Conservation (phyloP, 345 rosid species). For the Brassica carinata region DNA sequence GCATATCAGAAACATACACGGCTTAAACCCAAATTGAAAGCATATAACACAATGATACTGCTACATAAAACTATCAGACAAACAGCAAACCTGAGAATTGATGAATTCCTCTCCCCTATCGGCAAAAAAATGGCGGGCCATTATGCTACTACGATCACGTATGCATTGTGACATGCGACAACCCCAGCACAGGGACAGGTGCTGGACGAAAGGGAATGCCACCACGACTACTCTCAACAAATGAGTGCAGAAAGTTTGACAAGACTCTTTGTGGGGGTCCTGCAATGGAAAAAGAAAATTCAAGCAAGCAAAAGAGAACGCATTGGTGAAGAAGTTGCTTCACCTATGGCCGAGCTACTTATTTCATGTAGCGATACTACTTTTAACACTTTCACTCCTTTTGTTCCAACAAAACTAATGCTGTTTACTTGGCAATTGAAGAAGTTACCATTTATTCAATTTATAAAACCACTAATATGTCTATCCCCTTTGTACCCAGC, state of each 20-base stretch:
- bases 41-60: constrained; percentile 18
- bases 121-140: constrained; percentile 94
- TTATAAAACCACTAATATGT: background rate
- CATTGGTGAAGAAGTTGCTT: constrained; percentile 3
- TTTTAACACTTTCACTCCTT: constrained; percentile 9
- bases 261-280: constrained; percentile 96
- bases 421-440: constrained; percentile 2
- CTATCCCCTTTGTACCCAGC: background rate
- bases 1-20: no score
- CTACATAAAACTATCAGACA: background rate
- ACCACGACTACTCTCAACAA: constrained; percentile 87
- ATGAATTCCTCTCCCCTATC: constrained; percentile 91
- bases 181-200: constrained; percentile 77
- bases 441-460: background rate
- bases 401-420: background rate
- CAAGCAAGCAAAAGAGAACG: constrained; percentile 21
- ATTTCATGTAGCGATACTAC: constrained; percentile 10
- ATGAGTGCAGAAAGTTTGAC: constrained; percentile 84
- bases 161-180: constrained; percentile 93
- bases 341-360: background rate
- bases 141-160: constrained; percentile 98
- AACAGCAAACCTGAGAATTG: constrained; percentile 70
- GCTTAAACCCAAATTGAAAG: background rate
- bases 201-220: constrained; percentile 86
- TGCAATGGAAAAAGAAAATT: constrained; percentile 34